phyloP scores from a whole-genome alignment of 768 basidiomycete species.

The Hydnum rufescens region DNA sequence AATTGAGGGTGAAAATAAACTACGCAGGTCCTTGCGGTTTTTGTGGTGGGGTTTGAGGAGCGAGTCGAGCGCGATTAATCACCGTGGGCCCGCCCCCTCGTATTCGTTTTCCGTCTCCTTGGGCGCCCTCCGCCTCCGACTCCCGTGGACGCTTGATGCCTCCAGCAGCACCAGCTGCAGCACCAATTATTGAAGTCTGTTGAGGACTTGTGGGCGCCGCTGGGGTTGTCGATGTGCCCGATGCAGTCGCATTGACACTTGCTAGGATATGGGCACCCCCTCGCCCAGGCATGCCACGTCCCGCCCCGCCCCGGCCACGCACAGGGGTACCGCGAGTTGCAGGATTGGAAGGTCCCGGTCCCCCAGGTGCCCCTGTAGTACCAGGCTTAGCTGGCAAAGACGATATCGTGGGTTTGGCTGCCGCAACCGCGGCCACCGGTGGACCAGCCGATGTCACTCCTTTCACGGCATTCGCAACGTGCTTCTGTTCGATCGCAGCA shows the following conservation, averaged over 20 bases:
- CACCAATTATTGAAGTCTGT: not conserved
- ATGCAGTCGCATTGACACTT: not conserved
- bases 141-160: constrained; percentile 1
- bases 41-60: not conserved
- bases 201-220: not conserved
- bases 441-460: not conserved
- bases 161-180: not conserved
- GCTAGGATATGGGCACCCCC: not conserved
- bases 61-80: not conserved
- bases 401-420: not conserved
- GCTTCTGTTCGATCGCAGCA: not conserved
- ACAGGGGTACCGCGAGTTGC: not conserved
- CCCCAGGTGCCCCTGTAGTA: not conserved
- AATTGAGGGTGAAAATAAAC: not conserved
- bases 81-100: not conserved
- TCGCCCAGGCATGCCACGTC: not conserved
- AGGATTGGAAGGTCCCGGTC: not conserved
- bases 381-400: not conserved
- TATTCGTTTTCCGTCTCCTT: not conserved
- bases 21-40: not conserved
- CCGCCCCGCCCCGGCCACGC: not conserved
- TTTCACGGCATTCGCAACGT: not conserved
- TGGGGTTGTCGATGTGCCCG: too few relatives aligned
- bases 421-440: not conserved
- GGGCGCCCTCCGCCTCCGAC: not conserved